These are phyloP conservation scores for Avicennia marina DNA, from an alignment of 257 asterid species.

Conservation along the genomic window DNA sequence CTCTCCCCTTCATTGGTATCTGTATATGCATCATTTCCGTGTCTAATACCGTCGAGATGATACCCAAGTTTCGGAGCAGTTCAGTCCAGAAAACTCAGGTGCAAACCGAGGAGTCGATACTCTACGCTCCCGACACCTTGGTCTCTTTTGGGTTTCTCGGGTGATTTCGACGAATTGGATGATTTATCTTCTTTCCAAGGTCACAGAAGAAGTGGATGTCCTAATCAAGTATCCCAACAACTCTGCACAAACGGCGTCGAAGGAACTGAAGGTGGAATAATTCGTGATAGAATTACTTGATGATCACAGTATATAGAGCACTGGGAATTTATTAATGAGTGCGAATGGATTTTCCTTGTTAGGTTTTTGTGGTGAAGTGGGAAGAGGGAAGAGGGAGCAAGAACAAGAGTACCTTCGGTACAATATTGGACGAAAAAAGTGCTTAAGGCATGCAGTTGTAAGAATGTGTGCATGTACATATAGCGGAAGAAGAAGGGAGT, in stretches of 20 bases:
- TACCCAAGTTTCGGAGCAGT: conserved; percentile 28
- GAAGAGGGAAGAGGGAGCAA: too few relatives aligned
- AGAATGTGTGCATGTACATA: conserved; percentile 2
- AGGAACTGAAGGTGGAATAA: conserved; percentile 35
- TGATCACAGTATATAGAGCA: too few relatives aligned
- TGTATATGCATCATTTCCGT: too few relatives aligned
- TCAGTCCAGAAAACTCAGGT: conserved; percentile 29
- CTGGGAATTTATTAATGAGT: too few relatives aligned
- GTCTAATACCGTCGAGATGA: background rate
- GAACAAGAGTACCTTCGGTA: too few relatives aligned
- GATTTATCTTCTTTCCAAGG: background rate
- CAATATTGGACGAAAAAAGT: too few relatives aligned
- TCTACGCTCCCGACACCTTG: background rate
- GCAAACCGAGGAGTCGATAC: conserved; percentile 19
- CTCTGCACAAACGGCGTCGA: conserved; percentile 38
- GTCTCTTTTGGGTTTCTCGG: conserved; percentile 3
- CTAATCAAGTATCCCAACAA: conserved; percentile 22
- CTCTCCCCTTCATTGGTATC: background rate
- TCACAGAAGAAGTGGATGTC: background rate
- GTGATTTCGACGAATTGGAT: too few relatives aligned
- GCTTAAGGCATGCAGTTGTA: background rate
- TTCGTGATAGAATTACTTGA: too few relatives aligned
- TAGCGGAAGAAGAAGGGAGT: background rate
- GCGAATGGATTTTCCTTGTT: too few relatives aligned
- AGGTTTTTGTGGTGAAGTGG: background rate